A percentile compares a stretch with the other conserved stretches of the same genome.
Evolutionary conservation across 78 protist species (phyloP).

Genomic region (Tieghemostelium lacteum): DNA sequence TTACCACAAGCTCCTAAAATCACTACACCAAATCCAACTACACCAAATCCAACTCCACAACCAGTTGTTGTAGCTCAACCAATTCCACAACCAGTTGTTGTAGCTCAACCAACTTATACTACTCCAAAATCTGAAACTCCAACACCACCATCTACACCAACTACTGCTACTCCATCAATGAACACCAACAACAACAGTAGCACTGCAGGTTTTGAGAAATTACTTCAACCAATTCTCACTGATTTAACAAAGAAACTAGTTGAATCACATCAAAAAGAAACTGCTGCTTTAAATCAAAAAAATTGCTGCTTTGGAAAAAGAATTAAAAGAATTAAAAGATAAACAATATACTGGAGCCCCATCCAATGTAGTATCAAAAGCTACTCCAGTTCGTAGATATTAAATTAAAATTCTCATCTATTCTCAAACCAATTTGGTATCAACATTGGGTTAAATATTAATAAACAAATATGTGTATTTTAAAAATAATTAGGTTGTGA

Average conservation of each 20-base stretch:
- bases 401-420: background rate
- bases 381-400: slow-evolving; percentile 37
- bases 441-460: no score
- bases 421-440: no score
- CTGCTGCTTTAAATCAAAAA: slow-evolving; percentile 37
- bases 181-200: background rate
- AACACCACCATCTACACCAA: background rate
- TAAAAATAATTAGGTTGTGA: no score
- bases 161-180: background rate
- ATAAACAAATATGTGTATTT: no score
- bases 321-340: slow-evolving; percentile 51
- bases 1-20: slow-evolving; percentile 15
- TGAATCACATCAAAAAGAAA: slow-evolving; percentile 74
- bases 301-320: slow-evolving; percentile 36
- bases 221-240: slow-evolving; percentile 43
- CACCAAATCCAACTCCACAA: background rate
- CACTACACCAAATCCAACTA: slow-evolving; percentile 2
- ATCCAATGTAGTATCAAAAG: slow-evolving; percentile 59
- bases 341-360: background rate
- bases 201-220: slow-evolving; percentile 34
- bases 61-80: slow-evolving; percentile 15
- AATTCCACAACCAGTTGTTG: background rate
- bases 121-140: background rate
- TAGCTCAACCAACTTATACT: background rate
- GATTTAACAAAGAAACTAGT: slow-evolving; percentile 62